Conservation (phyloP, 2,329 filamentous ascomycete species). For the Podosphaera aphanis region DNA sequence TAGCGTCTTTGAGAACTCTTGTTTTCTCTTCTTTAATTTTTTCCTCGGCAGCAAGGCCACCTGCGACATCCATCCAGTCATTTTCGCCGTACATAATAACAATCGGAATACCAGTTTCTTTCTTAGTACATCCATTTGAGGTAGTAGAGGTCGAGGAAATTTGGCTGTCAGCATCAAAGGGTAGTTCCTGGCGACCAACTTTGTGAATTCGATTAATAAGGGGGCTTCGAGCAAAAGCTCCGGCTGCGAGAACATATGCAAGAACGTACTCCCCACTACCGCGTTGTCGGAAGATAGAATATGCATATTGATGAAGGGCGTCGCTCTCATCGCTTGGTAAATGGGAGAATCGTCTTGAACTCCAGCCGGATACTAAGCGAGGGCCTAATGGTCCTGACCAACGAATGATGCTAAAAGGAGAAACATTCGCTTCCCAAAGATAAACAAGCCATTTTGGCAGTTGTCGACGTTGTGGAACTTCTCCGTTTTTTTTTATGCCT, state of each 20-base stretch:
- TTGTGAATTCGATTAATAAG: conserved; percentile 69
- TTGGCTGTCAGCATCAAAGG: not conserved
- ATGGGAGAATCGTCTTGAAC: conserved; percentile 73
- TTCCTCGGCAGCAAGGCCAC: conserved; percentile 57
- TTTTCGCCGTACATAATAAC: conserved; percentile 93
- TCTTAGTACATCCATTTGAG: conserved; percentile 3
- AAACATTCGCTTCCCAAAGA: conserved; percentile 93
- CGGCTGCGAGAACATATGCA: conserved; percentile 77
- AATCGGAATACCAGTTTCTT: conserved; percentile 47
- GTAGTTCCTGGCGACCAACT: conserved; percentile 48
- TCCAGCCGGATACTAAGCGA: conserved; percentile 85
- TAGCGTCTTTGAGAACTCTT: conserved; percentile 35
- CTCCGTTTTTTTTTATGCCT: conserved; percentile 15
- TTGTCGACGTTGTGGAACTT: conserved; percentile 22
- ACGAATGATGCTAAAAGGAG: conserved; percentile 76
- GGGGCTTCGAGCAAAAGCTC: conserved; percentile 72
- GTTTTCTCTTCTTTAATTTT: conserved; percentile 47
- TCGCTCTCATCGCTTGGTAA: conserved; percentile 58
- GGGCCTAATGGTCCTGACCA: conserved; percentile 77
- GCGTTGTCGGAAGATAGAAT: conserved; percentile 76
- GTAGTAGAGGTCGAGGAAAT: not conserved
- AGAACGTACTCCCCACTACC: conserved; percentile 88
- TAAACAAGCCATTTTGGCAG: conserved; percentile 73
- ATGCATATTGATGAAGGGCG: conserved; percentile 78
- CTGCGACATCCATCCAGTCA: conserved; percentile 95